Base-by-base conservation (phyloP, 2,329 filamentous ascomycete species). In the Polytolypa hystricis region DNA sequence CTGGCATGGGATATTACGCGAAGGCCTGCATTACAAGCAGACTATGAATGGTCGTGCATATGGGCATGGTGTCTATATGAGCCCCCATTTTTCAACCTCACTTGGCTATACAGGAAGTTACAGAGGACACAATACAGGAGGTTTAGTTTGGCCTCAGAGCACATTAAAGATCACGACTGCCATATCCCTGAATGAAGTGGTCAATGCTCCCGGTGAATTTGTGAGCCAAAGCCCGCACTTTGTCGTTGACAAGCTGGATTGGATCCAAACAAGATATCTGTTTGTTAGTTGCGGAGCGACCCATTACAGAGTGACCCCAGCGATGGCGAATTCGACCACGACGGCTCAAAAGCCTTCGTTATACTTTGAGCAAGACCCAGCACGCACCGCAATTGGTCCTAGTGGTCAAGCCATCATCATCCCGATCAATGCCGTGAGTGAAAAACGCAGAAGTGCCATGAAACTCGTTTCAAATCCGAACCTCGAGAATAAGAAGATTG, bases 241-340 rank as follows among this genome's bases (percentile, higher is more conserved):
- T 31, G 87, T 94, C 6, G 77, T 94, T 1, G 55, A 72, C 17
- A 67, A 85, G 30, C 62, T 81, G 7, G 80, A 93, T 50, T 95
- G 87, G 87, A 86, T 93, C 41, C 85, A 93, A 51, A 86, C 84
- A 17, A 74, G 86, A 29, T 94, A 93, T 56, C 67, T 95, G 2
- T 83, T 94, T 46, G 74, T 83, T 27, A 49, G 61, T 34, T 55
- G 56, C 40, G 8, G 30, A 30, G 8, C 3, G 35, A 11, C 11
- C 16, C 17, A 20, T n/a, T 5, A 5, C 5, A 7, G 11, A 23
- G n/a, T n/a, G n/a, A 9, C 16, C 4, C 15, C 19, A 35, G 23
- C 11, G 18, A 33, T n/a, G 16, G 5, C 4, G n/a, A 8, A 14
- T 32, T n/a, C 21, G 10, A 10, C 9, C 19, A 15, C 29, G 23